Conservation (phyloP, 805 yeast genomes). For the Schizosaccharomyces cryophilus region DNA sequence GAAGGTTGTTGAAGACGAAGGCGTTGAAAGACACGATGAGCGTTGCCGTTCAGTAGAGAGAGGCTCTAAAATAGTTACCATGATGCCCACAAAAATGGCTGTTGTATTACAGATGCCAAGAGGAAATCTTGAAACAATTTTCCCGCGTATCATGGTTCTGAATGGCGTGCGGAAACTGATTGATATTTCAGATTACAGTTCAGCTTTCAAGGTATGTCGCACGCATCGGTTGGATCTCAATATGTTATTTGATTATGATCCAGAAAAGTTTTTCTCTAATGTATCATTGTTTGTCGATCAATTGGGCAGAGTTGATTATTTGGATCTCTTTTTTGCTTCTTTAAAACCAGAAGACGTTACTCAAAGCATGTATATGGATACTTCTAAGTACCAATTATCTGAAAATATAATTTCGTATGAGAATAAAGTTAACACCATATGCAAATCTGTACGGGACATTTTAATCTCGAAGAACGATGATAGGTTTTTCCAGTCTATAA, state of each 20-base stretch:
- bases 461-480: constrained; percentile 25
- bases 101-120: constrained; percentile 83
- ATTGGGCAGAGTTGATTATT: constrained; percentile 43
- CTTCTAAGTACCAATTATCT: constrained; percentile 14
- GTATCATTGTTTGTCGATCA: constrained; percentile 45
- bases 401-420: neutral
- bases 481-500: constrained; percentile 45
- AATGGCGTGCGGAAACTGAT: constrained; percentile 57
- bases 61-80: constrained; percentile 64
- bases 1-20: constrained; percentile 16
- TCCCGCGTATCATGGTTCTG: constrained; percentile 77
- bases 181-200: constrained; percentile 27
- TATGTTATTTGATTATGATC: constrained; percentile 67
- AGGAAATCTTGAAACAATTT: constrained; percentile 84
- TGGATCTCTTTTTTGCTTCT: constrained; percentile 74
- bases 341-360: constrained; percentile 54
- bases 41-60: constrained; percentile 73
- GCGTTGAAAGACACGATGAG: constrained; percentile 29
- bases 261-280: constrained; percentile 38
- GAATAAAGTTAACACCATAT: constrained; percentile 45
- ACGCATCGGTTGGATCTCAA: constrained; percentile 81
- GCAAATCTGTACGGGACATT: constrained; percentile 41
- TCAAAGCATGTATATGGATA: constrained; percentile 57
- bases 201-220: constrained; percentile 68
- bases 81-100: constrained; percentile 58